Base-by-base conservation (phyloP, 139 green algal species). In the Chlamydomonas incerta region DNA sequence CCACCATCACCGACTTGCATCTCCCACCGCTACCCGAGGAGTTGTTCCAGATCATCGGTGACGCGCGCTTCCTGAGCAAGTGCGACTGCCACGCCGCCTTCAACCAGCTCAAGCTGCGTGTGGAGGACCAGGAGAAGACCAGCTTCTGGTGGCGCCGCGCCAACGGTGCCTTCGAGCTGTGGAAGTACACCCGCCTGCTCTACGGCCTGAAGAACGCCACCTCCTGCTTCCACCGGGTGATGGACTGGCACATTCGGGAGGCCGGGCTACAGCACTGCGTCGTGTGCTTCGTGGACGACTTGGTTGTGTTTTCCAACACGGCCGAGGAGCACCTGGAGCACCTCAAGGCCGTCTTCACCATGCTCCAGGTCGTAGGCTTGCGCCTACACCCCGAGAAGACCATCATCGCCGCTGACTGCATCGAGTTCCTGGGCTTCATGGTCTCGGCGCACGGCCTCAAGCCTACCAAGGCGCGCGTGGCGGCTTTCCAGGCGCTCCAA, bases 351-450 rank as follows among this genome's bases (percentile, higher is more conserved):
- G 80, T 88, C 57, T 63, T 85, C 14, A 5, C 24, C 33, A 57
- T 52, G 34, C 35, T 90, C 28, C 58, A 72, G 24, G 23, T 29
- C 24, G 33, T 82, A 9, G 76, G 76, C 4, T 90, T 9, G 47
- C 75, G 35, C 50, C n/a, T 63, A 1, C 83, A 90, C 33, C 67
- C 87, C 10, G 26, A 47, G 8, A 90, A 90, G 60, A 88, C 55
- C 17, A 35, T 86, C 21, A 33, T 90, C 0, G 46, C 18, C 2
- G 47, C 70, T 55, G 69, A 86, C 14, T 47, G 23, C 24, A 18
- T 93, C 8, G 47, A 83, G 5, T 93, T 80, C 74, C 74, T 93
- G 26, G 90, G 90, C n/a, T 82, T 91, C 47, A 33, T 86, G 21
- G 69, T 93, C 4, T 70, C 57, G 11, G 31, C 41, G 0, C n/a